These are phyloP conservation scores for Tetrahymena thermophila DNA, from an alignment of 73 alveolate genomes.

Conservation along the genomic window DNA sequence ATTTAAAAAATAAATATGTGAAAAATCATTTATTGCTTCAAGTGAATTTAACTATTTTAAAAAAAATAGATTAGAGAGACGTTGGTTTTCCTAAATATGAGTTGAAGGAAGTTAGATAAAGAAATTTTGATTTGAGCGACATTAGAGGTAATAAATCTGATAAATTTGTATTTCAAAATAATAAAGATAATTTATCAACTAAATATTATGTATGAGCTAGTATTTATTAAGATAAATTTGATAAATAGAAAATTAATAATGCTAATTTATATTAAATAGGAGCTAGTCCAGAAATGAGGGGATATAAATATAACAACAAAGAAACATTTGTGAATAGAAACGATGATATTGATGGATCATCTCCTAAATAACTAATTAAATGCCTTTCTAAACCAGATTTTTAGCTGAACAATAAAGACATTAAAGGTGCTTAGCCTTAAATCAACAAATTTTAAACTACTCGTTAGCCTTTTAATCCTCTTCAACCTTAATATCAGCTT, in stretches of 20 bases:
- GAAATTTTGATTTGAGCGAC: slow-evolving; percentile 10
- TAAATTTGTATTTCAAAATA: neutral
- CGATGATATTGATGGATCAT: slow-evolving; percentile 43
- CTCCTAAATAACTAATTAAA: slow-evolving; percentile 20
- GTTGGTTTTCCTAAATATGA: slow-evolving; percentile 34
- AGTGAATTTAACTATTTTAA: too few species aligned
- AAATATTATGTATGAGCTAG: neutral
- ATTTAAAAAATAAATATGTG: too few species aligned
- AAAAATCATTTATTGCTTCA: too few species aligned
- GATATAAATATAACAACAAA: slow-evolving; percentile 38
- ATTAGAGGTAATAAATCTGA: slow-evolving; percentile 17
- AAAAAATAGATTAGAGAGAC: slow-evolving; percentile 24
- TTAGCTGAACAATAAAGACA: slow-evolving; percentile 49
- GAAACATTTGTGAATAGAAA: slow-evolving; percentile 21
- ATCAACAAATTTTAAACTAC: slow-evolving; percentile 61
- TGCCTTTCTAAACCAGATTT: slow-evolving; percentile 55
- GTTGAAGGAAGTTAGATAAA: slow-evolving; percentile 10
- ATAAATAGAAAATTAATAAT: neutral
- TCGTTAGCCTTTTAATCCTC: slow-evolving; percentile 66
- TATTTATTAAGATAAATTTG: too few species aligned
- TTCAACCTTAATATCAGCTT: slow-evolving; percentile 82
- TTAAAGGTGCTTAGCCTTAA: slow-evolving; percentile 59
- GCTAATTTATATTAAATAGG: slow-evolving; percentile 3
- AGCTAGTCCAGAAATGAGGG: slow-evolving; percentile 41
- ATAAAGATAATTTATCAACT: neutral